Conservation (phyloP, 768 basidiomycete genomes). For the Lactarius pseudohatsudake region DNA sequence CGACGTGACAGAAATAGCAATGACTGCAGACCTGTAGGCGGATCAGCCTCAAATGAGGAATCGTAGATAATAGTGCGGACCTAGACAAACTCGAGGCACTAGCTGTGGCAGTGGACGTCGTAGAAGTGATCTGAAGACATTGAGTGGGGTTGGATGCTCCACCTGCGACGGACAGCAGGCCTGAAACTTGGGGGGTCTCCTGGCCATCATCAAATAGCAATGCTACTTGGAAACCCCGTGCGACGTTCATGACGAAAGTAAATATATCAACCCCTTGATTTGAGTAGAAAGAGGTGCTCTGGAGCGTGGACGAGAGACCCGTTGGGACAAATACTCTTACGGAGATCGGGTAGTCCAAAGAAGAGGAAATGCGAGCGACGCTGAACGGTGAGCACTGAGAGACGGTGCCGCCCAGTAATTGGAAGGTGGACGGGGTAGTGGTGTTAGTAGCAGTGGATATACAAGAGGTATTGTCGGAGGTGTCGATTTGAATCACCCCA, state of each 20-base stretch:
- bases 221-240: slow-evolving; percentile 40
- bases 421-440: slow-evolving; percentile 32
- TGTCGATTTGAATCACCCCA: slow-evolving; percentile 46
- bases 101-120: not conserved
- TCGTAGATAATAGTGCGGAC: slow-evolving; percentile 1
- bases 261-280: slow-evolving; percentile 39
- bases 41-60: slow-evolving; percentile 3
- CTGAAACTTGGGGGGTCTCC: slow-evolving; percentile 43
- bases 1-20: slow-evolving; percentile 15
- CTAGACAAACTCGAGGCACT: slow-evolving; percentile 2
- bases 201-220: slow-evolving; percentile 46
- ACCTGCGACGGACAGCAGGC: slow-evolving; percentile 43
- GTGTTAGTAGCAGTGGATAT: slow-evolving; percentile 33
- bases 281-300: slow-evolving; percentile 22
- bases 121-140: slow-evolving; percentile 31
- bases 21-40: slow-evolving; percentile 7
- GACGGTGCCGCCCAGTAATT: slow-evolving; percentile 37
- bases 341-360: slow-evolving; percentile 40
- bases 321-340: slow-evolving; percentile 40
- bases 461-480: slow-evolving; percentile 47
- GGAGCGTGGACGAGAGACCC: slow-evolving; percentile 32
- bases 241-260: slow-evolving; percentile 44
- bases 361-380: slow-evolving; percentile 42
- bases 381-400: slow-evolving; percentile 52
- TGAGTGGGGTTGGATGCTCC: slow-evolving; percentile 30